Evolutionary conservation across 139 green algal species (phyloP).

Genomic region (Chlorella sp.): DNA sequence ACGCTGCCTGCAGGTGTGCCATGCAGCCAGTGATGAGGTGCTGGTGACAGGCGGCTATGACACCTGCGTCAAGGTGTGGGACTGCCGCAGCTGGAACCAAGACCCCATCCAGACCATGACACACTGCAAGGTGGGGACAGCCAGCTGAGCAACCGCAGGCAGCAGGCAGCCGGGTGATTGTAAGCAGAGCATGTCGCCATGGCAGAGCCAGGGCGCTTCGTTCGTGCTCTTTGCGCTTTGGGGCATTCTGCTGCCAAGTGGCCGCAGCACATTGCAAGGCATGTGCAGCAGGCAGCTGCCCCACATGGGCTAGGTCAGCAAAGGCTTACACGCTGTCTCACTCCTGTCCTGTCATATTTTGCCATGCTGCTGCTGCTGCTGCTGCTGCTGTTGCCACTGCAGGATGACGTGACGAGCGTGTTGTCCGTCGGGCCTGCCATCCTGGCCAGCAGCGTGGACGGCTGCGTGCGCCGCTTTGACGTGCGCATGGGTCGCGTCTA

Average conservation of each 20-base stretch:
- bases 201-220: too few species aligned
- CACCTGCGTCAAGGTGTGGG: constrained; percentile 81
- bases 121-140: constrained; percentile 46
- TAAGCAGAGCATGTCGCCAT: too few species aligned
- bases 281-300: too few species aligned
- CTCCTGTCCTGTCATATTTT: background rate
- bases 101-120: constrained; percentile 79
- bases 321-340: background rate
- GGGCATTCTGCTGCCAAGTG: too few species aligned
- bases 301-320: background rate
- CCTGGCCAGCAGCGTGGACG: constrained; percentile 77
- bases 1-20: constrained; percentile 45
- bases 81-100: constrained; percentile 67
- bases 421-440: constrained; percentile 45
- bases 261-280: too few species aligned
- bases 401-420: constrained; percentile 85
- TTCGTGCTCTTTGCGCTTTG: too few species aligned
- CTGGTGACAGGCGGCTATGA: constrained; percentile 89
- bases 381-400: background rate
- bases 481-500: constrained; percentile 66
- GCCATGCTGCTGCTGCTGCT: background rate
- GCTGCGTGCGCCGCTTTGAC: constrained; percentile 81
- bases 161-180: background rate
- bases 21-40: constrained; percentile 57
- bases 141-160: background rate